Evolutionary conservation across 257 asterid genomes (phyloP).

Genomic region (Avicennia marina): DNA sequence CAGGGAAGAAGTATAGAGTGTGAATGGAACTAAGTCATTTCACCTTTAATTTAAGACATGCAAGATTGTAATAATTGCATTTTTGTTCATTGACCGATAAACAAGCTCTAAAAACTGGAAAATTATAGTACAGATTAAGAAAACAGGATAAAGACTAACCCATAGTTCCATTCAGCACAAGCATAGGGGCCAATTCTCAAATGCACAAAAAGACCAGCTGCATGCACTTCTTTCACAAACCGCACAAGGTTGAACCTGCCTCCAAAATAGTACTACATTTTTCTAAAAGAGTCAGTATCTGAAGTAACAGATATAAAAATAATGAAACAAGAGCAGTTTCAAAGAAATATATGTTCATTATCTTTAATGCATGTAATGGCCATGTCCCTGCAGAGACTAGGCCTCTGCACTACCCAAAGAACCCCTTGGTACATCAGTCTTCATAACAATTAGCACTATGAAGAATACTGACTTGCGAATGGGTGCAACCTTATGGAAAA

Average conservation of each 20-base stretch:
- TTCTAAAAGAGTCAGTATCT: slow-evolving; percentile 11
- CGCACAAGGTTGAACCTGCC: slow-evolving; percentile 69
- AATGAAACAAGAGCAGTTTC: not conserved
- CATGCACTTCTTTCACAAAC: slow-evolving; percentile 66
- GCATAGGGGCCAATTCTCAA: slow-evolving; percentile 79
- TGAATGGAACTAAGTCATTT: not conserved
- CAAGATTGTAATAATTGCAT: not conserved
- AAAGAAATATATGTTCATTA: not conserved
- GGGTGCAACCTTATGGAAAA: no score
- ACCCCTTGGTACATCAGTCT: no score
- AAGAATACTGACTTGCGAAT: no score
- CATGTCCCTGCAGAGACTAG: no score
- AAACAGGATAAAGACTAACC: slow-evolving; percentile 34
- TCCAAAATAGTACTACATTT: slow-evolving; percentile 56
- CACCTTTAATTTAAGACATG: slow-evolving; percentile 2
- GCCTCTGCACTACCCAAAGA: no score
- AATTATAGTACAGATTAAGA: slow-evolving; percentile 9
- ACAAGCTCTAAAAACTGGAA: not conserved
- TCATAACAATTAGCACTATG: no score
- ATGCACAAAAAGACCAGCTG: slow-evolving; percentile 72
- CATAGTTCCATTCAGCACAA: slow-evolving; percentile 92
- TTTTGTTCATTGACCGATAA: not conserved
- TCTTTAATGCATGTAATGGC: not conserved
- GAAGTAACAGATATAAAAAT: not conserved
- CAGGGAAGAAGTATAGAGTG: not conserved